Evolutionary conservation across 1,139 yeast species (phyloP), one percentile per base, ranked within the genome.

Genomic region (Yamadazyma diospyri): DNA sequence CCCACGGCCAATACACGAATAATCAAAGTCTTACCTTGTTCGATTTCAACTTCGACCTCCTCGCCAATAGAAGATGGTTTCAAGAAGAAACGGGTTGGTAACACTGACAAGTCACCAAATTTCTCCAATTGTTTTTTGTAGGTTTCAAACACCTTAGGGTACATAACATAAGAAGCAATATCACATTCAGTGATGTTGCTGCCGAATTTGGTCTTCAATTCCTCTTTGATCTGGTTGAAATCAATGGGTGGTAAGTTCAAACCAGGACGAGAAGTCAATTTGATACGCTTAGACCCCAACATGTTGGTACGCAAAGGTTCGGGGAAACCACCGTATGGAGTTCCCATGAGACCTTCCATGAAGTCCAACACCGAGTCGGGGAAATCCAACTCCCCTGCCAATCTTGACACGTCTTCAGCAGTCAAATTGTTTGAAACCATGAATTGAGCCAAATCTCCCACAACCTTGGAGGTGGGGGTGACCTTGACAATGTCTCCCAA

Each of bases 271-370:
- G 73, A 69, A 42, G 78, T 76, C 61, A 92, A 78, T 66, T 88
- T 87, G 63, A 85, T 81, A 66, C 99, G 83, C 78, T 88, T 89
- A 57, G 76, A 77, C 33, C 69, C 68, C 57, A 92, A 78, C 42
- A 92, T 76, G 58, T 89, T 85, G 29, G 95, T 72, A 68, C 98
- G 81, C 61, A 92, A 73, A 30, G 99, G 98, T 66, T 92, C 99
- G 35, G 98, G 98, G 94, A 94, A 92, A 6, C 99, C 99, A 48
- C 98, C 98, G 57, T 86, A 88, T 50, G 99, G 99, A 51, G 92
- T 92, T 57, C 99, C 99, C 88, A 94, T 92, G 56, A 92, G 75
- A 50, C 99, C 99, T 70, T 94, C 96, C 78, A 92, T 88, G 74
- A 92, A 92, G 65, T 94, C 98, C 57, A 92, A 75, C 21, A 92